phyloP scores from a whole-genome alignment of 257 asterid genomes.

The Cruciata laevipes region DNA sequence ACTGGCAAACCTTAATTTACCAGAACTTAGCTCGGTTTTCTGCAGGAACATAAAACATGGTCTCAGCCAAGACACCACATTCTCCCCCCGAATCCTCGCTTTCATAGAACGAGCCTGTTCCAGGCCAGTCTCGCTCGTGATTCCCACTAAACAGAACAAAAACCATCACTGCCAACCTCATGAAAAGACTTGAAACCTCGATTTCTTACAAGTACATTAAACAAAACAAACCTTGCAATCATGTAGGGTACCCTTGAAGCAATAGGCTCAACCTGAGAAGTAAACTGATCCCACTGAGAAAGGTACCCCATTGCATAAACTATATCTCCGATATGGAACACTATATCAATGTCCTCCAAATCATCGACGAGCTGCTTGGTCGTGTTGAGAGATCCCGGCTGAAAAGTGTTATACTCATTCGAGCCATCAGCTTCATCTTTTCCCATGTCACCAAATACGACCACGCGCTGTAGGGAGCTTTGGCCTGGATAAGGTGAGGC shows the following conservation, averaged over 20 bases:
- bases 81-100: constrained; percentile 70
- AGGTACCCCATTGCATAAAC: constrained; percentile 77
- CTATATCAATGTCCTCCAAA: constrained; percentile 66
- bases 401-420: constrained; percentile 70
- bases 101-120: constrained; percentile 55
- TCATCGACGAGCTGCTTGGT: constrained; percentile 66
- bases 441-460: constrained; percentile 96
- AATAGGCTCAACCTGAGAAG: constrained; percentile 77
- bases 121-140: constrained; percentile 79
- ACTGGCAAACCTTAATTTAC: constrained; percentile 28
- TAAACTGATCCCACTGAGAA: constrained; percentile 95
- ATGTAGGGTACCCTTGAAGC: constrained; percentile 86
- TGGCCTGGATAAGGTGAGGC: constrained; percentile 96
- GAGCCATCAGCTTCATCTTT: constrained; percentile 98
- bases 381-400: constrained; percentile 78
- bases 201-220: background rate
- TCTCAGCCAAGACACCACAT: constrained; percentile 73
- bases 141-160: constrained; percentile 41
- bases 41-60: constrained; percentile 65
- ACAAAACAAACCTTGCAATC: constrained; percentile 63
- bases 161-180: background rate
- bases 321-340: constrained; percentile 88
- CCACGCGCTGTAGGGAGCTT: constrained; percentile 67
- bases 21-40: constrained; percentile 71
- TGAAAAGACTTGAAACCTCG: background rate